phyloP scores from a whole-genome alignment of 2,329 filamentous ascomycete species.

The Phaeosphaeriaceae sp. region DNA sequence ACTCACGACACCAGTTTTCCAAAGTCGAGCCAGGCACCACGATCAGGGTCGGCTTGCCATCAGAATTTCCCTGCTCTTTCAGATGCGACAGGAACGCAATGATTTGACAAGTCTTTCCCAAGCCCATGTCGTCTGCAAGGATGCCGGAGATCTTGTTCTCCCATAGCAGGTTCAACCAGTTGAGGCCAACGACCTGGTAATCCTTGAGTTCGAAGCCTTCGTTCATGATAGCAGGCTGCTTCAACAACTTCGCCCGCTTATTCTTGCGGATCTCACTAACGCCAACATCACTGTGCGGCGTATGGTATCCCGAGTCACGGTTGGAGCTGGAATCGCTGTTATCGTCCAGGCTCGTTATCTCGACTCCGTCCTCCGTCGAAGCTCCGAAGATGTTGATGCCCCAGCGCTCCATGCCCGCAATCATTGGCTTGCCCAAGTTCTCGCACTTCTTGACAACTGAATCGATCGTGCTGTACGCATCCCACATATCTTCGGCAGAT shows the following conservation, averaged over 20 bases:
- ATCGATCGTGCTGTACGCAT: conserved; percentile 83
- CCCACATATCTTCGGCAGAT: conserved; percentile 74
- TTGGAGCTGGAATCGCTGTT: conserved; percentile 46
- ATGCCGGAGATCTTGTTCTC: conserved; percentile 83
- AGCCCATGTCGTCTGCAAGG: conserved; percentile 94
- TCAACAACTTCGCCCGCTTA: conserved; percentile 55
- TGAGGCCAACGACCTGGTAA: conserved; percentile 92
- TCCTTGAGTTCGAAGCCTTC: conserved; percentile 82
- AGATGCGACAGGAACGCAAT: conserved; percentile 90
- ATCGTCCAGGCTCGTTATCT: conserved; percentile 62
- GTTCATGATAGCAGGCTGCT: conserved; percentile 80
- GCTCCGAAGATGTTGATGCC: conserved; percentile 70
- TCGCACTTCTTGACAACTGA: conserved; percentile 80
- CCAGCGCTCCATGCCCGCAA: conserved; percentile 71
- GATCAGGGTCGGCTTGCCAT: conserved; percentile 77
- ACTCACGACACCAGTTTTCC: conserved; percentile 95
- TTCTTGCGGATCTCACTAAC: conserved; percentile 51
- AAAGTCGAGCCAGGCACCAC: conserved; percentile 93
- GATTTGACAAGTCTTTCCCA: conserved; percentile 95
- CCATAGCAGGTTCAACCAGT: conserved; percentile 90
- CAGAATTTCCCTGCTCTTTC: conserved; percentile 65
- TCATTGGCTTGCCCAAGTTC: conserved; percentile 70
- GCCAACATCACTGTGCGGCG: conserved; percentile 61
- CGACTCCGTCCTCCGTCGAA: conserved; percentile 66
- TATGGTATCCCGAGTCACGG: conserved; percentile 73